Evolutionary conservation across 1,139 yeast genomes (phyloP).

Genomic region (Lodderomyces oxycetoniae): DNA sequence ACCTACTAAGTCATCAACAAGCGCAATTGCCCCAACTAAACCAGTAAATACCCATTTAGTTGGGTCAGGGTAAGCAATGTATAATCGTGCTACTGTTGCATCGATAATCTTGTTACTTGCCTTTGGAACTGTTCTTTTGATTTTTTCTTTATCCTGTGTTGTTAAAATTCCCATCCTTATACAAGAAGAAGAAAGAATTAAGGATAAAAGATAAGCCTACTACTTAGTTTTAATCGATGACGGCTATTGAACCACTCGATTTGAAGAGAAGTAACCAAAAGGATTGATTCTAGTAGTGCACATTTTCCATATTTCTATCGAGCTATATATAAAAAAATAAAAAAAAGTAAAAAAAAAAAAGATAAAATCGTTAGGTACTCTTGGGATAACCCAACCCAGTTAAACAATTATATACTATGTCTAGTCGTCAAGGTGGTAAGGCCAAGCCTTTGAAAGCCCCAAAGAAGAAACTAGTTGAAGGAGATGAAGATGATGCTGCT

Average conservation of each 20-base stretch:
- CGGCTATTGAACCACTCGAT: too few species aligned
- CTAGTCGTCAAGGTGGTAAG: constrained; percentile 74
- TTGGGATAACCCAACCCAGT: too few species aligned
- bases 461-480: constrained; percentile 66
- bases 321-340: neutral
- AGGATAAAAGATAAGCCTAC: neutral
- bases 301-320: too few species aligned
- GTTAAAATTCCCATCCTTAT: constrained; percentile 43
- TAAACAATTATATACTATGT: constrained; percentile 40
- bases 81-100: constrained; percentile 85
- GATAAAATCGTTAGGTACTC: neutral
- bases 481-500: constrained; percentile 84
- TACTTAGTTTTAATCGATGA: too few species aligned
- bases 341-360: neutral
- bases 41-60: constrained; percentile 86
- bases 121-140: constrained; percentile 85
- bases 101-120: constrained; percentile 82
- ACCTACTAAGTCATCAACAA: constrained; percentile 91
- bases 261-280: too few species aligned
- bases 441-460: constrained; percentile 66
- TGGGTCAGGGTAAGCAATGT: constrained; percentile 84
- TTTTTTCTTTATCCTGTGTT: constrained; percentile 74
- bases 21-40: constrained; percentile 75
- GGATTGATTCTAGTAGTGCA: too few species aligned
- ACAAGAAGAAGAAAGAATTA: too few species aligned